Base-by-base conservation (phyloP, 495 filamentous ascomycete genomes). In the Trichoderma virens region DNA sequence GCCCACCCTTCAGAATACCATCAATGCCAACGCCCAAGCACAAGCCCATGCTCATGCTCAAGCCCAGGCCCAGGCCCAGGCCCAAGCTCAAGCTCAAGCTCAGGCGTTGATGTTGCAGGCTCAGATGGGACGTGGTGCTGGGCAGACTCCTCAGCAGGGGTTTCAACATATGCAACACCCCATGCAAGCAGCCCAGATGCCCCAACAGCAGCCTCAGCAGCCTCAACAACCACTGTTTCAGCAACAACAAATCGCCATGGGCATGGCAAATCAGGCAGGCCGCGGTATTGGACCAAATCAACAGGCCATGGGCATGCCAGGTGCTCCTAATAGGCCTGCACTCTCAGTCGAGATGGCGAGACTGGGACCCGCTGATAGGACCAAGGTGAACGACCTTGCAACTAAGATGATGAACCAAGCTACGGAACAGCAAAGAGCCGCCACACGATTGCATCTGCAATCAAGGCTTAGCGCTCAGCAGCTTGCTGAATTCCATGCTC, bases 101-200 rank as follows among this genome's bases (percentile, higher is more conserved):
- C 82, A 83, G 62, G 79, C 75, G 20, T 13, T 65, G 2, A 75
- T 81, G 74, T 80, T 59, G 32, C 61, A 66, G 31, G 34, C 65
- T 18, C 60, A 39, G 35, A 45, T 59, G 65, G 65, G 65, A 6
- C 61, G 79, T 45, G 0, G 71, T n/a, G n/a, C n/a, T 80, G 71
- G 72, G 72, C 79, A 79, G 65, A 75, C 69, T 1, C 60, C 69
- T 0, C 78, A 77, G 62, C 76, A 74, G 65, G 70, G 70, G 11
- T 81, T 84, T 45, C 79, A 76, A 47, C 76, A 79, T 38, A 72
- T 81, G 35, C 78, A 79, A 38, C 78, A 81, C 32, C 82, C 72
- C 45, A 81, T 79, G 78, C 80, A 83, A 66, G 69, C 76, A 0
- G 74, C 76, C 2, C 74, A 67, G 43, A 74, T 80, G 18, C 74